Base-by-base conservation (phyloP, 208 protist species). In the Leishmania tropica region DNA sequence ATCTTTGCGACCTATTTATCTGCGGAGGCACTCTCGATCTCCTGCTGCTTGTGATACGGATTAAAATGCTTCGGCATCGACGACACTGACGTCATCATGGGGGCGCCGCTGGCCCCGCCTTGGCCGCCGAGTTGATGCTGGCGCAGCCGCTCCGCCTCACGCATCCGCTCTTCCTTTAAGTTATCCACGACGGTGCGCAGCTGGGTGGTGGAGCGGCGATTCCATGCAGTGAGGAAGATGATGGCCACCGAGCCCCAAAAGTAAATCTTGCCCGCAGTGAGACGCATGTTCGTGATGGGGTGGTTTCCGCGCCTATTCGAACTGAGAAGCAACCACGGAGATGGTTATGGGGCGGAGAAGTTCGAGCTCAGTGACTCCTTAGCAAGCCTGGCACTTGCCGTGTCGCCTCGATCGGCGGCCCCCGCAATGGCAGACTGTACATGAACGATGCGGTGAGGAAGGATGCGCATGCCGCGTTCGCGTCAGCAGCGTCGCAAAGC, bases 211-310 rank as follows among this genome's bases (percentile, higher is more conserved):
- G 90, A 94, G 40, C 83, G 65, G 17, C 91, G 90, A 76, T 96
- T 96, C 93, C 93, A 96, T 40, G 86, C 79, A 2, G 88, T 94
- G 53, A 96, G 82, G 1, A 83, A 79, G 58, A 89, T 45, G 73
- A 96, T 86, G 42, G 88, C 85, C 42, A 88, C 42, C 10, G 80
- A 84, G 45, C 88, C 88, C 81, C 89, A 92, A 53, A 90, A 92
- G 80, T 96, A 96, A 80, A 96, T 96, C 73, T 96, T 96, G 11
- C 93, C 93, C 60, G 93, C 87, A 8, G 88, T 88, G 64, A 96
- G 85, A 37, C 93, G 90, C 93, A 96, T 96, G 53, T 37, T 74
- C 37, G 51, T 13, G 68, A 53, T 78, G 0, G 24, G 3, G 13
- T 28, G 17, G 13, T 60, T 28, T 71, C 28, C 64, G 45, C 62